Evolutionary conservation across 305 asterid species (phyloP), one percentile per base, ranked within the genome.

Genomic region (Vinca major): DNA sequence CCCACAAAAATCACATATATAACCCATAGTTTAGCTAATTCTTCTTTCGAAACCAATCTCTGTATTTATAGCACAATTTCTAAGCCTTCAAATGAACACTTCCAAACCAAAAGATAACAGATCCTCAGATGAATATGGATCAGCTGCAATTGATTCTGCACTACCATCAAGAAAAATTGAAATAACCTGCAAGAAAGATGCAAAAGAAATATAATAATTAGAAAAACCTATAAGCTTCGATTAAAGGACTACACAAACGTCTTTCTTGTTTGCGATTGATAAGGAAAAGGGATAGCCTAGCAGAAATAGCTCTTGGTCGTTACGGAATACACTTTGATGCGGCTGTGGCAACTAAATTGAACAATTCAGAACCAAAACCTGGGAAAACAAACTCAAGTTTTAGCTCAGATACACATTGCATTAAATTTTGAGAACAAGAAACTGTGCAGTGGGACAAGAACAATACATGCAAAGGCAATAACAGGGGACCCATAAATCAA

Each of bases 1-100:
- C 71, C 78, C 79, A 72, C 98, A 91, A 81, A 87, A 89, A 74
- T 86, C 98, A 78, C 98, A 91, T 56, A 77, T 73, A 45, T 75
- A 78, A 33, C 91, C 91, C 96, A 87, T 87, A 60, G 68, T 52
- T 68, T 37, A 56, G 45, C 39, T 33, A 57, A 60, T 65, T 75
- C 71, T 74, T 65, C 75, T 70, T 56, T 68, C 68, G 48, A 63
- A 54, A 47, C 45, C n/a, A 62, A 70, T 36, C 45, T 19, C 65
- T 33, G 62, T 36, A 64, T 7, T 8, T 58, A 57, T 20, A 36
- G 49, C 19, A 37, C 53, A 56, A 67, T 75, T 67, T 43, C 63
- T 53, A 10, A 43, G 19, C 44, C 39, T 37, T 69, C 41, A 19
- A 47, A 56, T 26, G 44, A 65, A n/a, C 21, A 67, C 47, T 57